These are phyloP conservation scores for Fraxinus greggii DNA, from an alignment of 305 asterid genomes.

Conservation along the genomic window DNA sequence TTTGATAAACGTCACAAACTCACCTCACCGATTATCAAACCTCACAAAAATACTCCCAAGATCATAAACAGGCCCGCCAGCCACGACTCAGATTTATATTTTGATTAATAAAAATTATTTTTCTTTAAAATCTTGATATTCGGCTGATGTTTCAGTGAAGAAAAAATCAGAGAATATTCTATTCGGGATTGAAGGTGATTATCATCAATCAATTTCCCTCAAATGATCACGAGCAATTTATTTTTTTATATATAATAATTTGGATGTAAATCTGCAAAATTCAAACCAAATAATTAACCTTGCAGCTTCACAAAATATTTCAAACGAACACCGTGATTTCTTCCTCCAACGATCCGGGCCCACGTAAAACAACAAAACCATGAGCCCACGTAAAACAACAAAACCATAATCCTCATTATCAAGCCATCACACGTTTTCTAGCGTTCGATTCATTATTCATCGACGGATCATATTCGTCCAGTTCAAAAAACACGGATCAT, in stretches of 20 bases:
- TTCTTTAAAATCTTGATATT: not conserved
- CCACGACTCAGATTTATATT: not conserved
- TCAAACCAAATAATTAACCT: not conserved
- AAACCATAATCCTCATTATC: not conserved
- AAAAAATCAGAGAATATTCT: slow-evolving; percentile 14
- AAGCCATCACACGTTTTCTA: not conserved
- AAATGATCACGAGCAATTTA: not conserved
- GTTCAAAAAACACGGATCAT: not conserved
- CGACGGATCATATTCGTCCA: not conserved
- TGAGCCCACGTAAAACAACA: not conserved
- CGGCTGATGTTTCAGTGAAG: slow-evolving; percentile 30
- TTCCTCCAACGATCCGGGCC: not conserved
- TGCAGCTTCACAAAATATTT: not conserved
- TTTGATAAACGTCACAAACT: not conserved
- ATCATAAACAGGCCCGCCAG: not conserved
- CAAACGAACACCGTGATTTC: not conserved
- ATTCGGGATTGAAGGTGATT: slow-evolving; percentile 37
- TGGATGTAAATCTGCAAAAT: slow-evolving; percentile 7
- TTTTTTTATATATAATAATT: not conserved
- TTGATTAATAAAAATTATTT: too few species aligned
- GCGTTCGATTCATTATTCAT: not conserved
- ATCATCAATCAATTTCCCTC: slow-evolving; percentile 4
- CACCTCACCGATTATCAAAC: not conserved
- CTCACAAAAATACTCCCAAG: not conserved
- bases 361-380: not conserved